phyloP scores from a whole-genome alignment of 2,329 filamentous ascomycete genomes.

The Mycosphaerelloides madeirae region DNA sequence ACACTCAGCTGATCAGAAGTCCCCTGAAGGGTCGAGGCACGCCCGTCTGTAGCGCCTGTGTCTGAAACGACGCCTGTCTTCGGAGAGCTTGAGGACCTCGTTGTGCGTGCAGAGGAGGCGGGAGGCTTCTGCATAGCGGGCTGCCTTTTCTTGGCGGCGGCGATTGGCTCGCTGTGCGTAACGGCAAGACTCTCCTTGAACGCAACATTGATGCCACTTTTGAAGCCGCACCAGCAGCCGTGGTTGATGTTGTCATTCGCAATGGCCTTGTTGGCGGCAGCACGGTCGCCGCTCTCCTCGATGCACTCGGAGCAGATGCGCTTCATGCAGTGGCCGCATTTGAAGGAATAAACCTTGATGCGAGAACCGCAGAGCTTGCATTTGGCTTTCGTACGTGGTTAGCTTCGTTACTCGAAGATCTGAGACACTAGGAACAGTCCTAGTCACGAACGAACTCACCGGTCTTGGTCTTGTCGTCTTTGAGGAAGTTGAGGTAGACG shows the following conservation, averaged over 20 bases:
- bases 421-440: no score
- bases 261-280: slow-evolving; percentile 7
- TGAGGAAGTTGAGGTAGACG: slow-evolving; percentile 11
- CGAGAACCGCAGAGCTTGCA: slow-evolving; percentile 19
- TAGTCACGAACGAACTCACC: no score
- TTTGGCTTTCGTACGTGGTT: no score
- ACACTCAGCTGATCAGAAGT: no score
- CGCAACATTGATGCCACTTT: slow-evolving; percentile 2
- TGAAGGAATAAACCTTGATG: slow-evolving; percentile 15
- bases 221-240: slow-evolving; percentile 18
- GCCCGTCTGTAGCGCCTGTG: no score
- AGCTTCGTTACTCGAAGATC: no score
- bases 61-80: no score
- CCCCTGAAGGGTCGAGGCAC: no score
- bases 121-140: not conserved
- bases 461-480: slow-evolving; percentile 18
- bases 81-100: not conserved
- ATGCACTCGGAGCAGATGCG: slow-evolving; percentile 19
- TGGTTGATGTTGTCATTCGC: slow-evolving; percentile 11
- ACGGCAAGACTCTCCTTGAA: slow-evolving; percentile 3
- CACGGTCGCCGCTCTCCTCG: slow-evolving; percentile 6
- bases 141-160: not conserved
- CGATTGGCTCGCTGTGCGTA: not conserved
- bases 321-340: slow-evolving; percentile 14
- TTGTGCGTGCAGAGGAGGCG: not conserved